These are phyloP conservation scores for Trichophaea hybrida DNA, from an alignment of 2,329 filamentous ascomycete genomes.

Conservation along the genomic window DNA sequence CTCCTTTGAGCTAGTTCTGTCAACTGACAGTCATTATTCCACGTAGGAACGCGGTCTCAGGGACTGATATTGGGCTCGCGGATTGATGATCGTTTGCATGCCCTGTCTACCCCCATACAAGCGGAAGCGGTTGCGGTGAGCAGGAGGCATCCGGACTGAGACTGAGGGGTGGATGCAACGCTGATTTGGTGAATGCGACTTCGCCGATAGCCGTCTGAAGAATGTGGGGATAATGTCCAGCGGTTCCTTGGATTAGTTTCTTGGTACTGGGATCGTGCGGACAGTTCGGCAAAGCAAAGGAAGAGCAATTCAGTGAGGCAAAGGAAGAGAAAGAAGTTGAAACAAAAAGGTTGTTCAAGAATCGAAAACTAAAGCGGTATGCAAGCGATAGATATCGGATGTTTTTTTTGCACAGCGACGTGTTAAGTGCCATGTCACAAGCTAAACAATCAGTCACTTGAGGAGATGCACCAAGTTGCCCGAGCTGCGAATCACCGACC, in stretches of 20 bases:
- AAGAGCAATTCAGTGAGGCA: no score
- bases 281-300: no score
- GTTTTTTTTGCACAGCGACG: neutral
- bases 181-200: no score
- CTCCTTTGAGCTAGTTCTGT: neutral
- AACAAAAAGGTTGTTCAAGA: neutral
- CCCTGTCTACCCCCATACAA: neutral
- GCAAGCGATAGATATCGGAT: neutral
- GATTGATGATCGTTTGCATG: neutral
- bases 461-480: neutral
- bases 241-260: no score
- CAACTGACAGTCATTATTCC: neutral
- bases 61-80: neutral
- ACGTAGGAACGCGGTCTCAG: neutral
- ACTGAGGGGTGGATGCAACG: no score
- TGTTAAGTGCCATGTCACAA: neutral
- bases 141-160: no score
- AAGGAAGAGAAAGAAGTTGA: neutral
- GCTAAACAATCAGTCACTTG: conserved; percentile 17
- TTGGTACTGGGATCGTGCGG: no score
- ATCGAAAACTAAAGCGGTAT: no score
- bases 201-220: no score
- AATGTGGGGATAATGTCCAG: no score
- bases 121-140: no score
- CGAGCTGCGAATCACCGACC: no score